phyloP scores from a whole-genome alignment of 1,284 basidiomycete genomes.

The Pseudozyma thailandica region DNA sequence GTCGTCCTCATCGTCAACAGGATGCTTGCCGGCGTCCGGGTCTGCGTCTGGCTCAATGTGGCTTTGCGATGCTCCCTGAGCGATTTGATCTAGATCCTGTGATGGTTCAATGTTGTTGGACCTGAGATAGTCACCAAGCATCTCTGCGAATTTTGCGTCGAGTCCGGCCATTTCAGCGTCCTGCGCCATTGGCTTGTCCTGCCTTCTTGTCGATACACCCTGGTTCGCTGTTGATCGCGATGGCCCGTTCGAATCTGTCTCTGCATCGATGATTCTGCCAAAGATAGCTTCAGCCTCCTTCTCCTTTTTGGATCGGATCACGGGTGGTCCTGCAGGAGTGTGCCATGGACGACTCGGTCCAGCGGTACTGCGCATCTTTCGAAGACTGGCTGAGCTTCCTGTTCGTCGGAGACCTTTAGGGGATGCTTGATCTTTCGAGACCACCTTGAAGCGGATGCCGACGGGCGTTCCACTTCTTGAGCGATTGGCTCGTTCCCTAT shows the following conservation, averaged over 20 bases:
- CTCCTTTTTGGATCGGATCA: conserved; percentile 46
- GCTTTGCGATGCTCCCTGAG: conserved; percentile 15
- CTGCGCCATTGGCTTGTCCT: conserved; percentile 3
- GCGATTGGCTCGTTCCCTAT: conserved; percentile 33
- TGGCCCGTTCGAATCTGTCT: conserved; percentile 20
- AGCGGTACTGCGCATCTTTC: conserved; percentile 37
- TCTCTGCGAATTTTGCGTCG: conserved; percentile 52
- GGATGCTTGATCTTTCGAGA: conserved; percentile 25
- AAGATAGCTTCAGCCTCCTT: conserved; percentile 49
- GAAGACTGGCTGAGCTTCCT: conserved; percentile 38
- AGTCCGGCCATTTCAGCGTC: conserved; percentile 49
- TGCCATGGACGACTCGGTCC: conserved; percentile 32
- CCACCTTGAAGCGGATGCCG: conserved; percentile 42
- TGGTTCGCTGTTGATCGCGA: background rate
- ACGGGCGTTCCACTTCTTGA: conserved; percentile 35
- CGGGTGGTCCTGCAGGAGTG: conserved; percentile 25
- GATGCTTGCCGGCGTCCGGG: background rate
- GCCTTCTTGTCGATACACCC: conserved; percentile 1
- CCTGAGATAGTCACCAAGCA: conserved; percentile 53
- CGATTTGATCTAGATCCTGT: conserved; percentile 37
- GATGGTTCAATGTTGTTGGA: conserved; percentile 48
- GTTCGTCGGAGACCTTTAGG: conserved; percentile 26
- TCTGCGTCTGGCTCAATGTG: background rate
- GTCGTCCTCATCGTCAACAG: conserved; percentile 8
- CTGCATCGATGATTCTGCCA: conserved; percentile 49